Percentiles rank a stretch among this genome's conserved stretches.
Conservation (phyloP, 2,329 filamentous ascomycete genomes). For the Fusarium pseudograminearum region DNA sequence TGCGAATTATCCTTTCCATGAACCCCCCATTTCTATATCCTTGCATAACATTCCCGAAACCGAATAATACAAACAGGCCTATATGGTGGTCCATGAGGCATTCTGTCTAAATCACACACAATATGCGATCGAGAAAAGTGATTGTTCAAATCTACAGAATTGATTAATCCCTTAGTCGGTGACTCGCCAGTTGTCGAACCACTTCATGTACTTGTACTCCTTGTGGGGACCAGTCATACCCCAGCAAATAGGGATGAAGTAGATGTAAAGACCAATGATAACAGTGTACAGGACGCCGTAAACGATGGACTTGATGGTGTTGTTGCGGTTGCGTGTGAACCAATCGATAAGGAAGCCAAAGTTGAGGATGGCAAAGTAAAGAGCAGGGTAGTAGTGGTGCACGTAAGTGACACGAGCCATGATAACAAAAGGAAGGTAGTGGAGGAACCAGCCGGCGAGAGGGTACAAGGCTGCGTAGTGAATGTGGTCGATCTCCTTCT, state of each 20-base stretch:
- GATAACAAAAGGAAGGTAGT: constrained; percentile 94
- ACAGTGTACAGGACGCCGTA: constrained; percentile 80
- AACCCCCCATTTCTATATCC: constrained; percentile 42
- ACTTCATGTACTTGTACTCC: constrained; percentile 92
- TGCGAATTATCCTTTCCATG: constrained; percentile 38
- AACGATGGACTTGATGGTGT: constrained; percentile 72
- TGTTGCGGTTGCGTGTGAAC: constrained; percentile 75
- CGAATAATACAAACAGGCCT: constrained; percentile 32
- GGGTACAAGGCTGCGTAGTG: constrained; percentile 95
- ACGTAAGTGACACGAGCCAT: constrained; percentile 99
- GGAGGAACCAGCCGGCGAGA: constrained; percentile 91
- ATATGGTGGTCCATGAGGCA: constrained; percentile 27
- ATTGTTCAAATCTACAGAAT: constrained; percentile 15
- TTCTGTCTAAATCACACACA: constrained; percentile 28
- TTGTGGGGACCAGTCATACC: constrained; percentile 89
- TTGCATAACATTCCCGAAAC: constrained; percentile 32
- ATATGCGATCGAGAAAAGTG: constrained; percentile 24
- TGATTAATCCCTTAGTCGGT: constrained; percentile 63
- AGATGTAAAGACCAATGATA: constrained; percentile 84
- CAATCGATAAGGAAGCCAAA: constrained; percentile 92
- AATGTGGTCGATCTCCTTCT: constrained; percentile 88
- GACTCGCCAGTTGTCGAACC: constrained; percentile 90
- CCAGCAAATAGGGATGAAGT: constrained; percentile 95
- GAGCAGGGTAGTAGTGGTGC: constrained; percentile 97
- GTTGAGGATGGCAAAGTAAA: constrained; percentile 95